Conservation (phyloP, 2,329 filamentous ascomycete species). For the Elsinoe batatas region DNA sequence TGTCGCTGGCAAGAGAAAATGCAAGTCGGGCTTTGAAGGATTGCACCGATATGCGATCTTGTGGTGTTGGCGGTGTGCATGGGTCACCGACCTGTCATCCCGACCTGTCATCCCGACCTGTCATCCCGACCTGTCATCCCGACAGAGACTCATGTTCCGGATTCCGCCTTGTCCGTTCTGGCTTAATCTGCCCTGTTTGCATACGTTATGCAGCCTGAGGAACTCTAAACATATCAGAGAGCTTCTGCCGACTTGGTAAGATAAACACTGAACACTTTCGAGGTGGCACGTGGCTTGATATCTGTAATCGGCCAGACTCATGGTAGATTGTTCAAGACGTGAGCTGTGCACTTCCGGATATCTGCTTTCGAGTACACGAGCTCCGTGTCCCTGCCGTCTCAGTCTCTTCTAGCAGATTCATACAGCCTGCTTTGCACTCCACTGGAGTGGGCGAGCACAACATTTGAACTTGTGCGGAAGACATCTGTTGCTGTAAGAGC, state of each 20-base stretch:
- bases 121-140: slow-evolving; percentile 6
- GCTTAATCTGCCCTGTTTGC: background rate
- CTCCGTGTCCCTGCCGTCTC: too few relatives aligned
- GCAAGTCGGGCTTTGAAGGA: background rate
- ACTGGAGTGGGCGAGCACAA: too few relatives aligned
- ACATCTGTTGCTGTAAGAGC: background rate
- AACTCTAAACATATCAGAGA: too few relatives aligned
- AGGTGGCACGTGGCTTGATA: background rate
- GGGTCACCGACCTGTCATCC: slow-evolving; percentile 1
- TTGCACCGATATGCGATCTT: background rate
- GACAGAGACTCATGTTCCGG: background rate
- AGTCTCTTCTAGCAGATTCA: too few relatives aligned
- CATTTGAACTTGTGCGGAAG: too few relatives aligned
- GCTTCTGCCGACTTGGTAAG: too few relatives aligned
- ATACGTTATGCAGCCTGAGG: background rate
- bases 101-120: slow-evolving; percentile 5
- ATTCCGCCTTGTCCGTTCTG: background rate
- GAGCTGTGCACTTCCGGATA: too few relatives aligned
- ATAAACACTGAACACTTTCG: background rate
- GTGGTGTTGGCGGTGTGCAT: background rate
- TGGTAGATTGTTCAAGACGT: too few relatives aligned
- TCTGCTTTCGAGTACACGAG: too few relatives aligned
- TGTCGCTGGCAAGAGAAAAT: slow-evolving; percentile 1
- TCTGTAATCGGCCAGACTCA: background rate
- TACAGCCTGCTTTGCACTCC: too few relatives aligned